Conservation (phyloP, 176 grass and related monocot species). For the Hsuehochloa calcarea region DNA sequence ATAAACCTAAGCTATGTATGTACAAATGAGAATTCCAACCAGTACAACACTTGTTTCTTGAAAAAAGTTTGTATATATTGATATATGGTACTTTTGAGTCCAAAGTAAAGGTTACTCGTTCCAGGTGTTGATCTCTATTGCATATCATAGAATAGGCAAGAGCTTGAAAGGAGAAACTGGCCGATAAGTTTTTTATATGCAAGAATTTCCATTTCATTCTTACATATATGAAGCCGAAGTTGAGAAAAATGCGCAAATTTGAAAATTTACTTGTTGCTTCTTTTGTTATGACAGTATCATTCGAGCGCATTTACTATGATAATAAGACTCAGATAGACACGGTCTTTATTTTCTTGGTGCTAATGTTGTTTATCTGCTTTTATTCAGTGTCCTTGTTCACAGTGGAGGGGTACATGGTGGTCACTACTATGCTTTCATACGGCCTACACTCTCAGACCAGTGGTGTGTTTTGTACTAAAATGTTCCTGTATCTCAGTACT, state of each 20-base stretch:
- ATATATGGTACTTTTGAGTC: neutral
- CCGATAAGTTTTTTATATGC: neutral
- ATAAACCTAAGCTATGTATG: conserved; percentile 12
- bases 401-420: conserved; percentile 87
- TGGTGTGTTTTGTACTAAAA: conserved; percentile 53
- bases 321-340: neutral
- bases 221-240: neutral
- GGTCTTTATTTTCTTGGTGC: conserved; percentile 18
- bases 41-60: neutral
- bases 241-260: neutral
- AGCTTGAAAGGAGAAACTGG: neutral
- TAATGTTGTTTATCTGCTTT: conserved; percentile 42
- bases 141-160: neutral
- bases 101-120: neutral
- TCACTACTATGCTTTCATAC: conserved; percentile 98
- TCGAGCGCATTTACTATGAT: neutral
- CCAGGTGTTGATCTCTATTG: neutral
- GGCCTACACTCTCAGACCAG: conserved; percentile 79
- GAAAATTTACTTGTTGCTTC: neutral
- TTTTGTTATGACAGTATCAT: conserved; percentile 12
- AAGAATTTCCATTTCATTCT: neutral
- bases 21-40: conserved; percentile 17
- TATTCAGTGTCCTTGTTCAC: conserved; percentile 63
- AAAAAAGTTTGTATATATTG: neutral
- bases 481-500: conserved; percentile 17